Evolutionary conservation across 2,329 filamentous ascomycete species (phyloP).

Genomic region (Bipolaris victoriae): DNA sequence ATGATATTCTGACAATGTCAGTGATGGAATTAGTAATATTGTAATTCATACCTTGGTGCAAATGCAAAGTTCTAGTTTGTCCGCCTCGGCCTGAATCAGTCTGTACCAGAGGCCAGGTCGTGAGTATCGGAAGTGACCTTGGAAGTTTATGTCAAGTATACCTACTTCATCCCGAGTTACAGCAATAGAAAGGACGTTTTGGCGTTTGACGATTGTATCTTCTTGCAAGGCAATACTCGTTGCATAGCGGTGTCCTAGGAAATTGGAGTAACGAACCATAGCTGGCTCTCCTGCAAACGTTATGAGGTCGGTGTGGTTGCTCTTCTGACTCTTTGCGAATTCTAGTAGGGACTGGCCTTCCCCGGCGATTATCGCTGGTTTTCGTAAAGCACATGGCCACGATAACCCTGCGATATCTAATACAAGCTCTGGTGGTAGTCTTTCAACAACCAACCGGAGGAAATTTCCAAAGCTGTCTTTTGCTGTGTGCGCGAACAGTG

Average conservation of each 20-base stretch:
- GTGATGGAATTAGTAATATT: not conserved
- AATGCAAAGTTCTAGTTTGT: not conserved
- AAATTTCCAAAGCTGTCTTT: not conserved
- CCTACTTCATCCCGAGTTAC: too few species aligned
- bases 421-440: not conserved
- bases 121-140: not conserved
- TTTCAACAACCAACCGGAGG: not conserved
- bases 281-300: not conserved
- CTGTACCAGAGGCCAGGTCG: not conserved
- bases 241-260: not conserved
- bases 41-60: not conserved
- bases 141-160: not conserved
- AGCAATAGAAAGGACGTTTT: not conserved
- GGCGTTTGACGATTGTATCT: not conserved
- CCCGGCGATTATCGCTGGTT: not conserved
- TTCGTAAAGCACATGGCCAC: not conserved
- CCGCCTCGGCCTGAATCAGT: not conserved
- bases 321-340: not conserved
- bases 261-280: not conserved
- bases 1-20: not conserved
- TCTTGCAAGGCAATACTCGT: not conserved
- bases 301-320: not conserved
- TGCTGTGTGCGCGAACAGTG: not conserved
- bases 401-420: not conserved
- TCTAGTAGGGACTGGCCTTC: not conserved